phyloP scores from a whole-genome alignment of 225 moss, liverwort and hornwort species.

The Thuidium tamariscinum region DNA sequence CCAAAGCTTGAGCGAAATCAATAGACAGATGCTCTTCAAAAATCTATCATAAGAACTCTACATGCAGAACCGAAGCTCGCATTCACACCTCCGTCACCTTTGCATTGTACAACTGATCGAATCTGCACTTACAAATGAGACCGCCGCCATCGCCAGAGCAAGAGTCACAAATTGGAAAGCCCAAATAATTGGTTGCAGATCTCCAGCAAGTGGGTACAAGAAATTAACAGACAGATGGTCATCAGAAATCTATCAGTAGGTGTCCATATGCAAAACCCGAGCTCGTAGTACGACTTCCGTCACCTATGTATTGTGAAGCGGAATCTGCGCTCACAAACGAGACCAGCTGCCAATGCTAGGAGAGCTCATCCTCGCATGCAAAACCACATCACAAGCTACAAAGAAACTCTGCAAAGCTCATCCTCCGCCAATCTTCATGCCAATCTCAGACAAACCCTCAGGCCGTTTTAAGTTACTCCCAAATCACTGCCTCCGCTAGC shows the following conservation, averaged over 20 bases:
- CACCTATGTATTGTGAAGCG: not conserved
- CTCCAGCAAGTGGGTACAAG: not conserved
- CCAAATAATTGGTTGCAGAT: not conserved
- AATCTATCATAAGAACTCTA: not conserved
- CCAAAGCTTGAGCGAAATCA: not conserved
- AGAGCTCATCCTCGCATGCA: not conserved
- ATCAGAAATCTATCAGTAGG: not conserved
- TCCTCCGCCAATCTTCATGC: not conserved
- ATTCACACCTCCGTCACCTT: not conserved
- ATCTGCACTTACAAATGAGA: not conserved
- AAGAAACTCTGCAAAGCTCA: not conserved
- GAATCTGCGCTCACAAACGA: not conserved
- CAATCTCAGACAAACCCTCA: not conserved
- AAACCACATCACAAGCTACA: not conserved
- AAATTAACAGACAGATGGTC: not conserved
- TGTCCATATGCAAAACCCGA: not conserved
- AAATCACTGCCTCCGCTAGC: not conserved
- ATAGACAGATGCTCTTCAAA: not conserved
- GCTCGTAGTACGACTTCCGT: not conserved
- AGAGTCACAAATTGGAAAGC: not conserved
- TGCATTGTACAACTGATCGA: not conserved
- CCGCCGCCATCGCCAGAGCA: not conserved
- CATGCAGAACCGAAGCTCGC: not conserved
- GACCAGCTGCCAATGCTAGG: not conserved
- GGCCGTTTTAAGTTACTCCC: not conserved